A percentile compares a stretch with the other conserved stretches of the same genome.
Evolutionary conservation across 129 eudicot species (phyloP).

Genomic region (Centaurea solstitialis): DNA sequence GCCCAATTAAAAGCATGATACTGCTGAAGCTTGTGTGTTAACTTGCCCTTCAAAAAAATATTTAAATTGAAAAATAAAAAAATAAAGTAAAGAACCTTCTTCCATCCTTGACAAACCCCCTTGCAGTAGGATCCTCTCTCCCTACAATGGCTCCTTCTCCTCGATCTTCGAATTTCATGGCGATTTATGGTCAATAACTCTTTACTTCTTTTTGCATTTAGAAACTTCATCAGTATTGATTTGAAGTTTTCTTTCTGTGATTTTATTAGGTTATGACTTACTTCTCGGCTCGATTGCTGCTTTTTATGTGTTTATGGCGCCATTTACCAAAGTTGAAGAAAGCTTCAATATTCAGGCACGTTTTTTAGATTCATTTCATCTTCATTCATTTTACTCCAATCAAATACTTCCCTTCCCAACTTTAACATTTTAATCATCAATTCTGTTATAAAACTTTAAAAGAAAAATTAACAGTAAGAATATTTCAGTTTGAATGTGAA

Average conservation of each 20-base stretch:
- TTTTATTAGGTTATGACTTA: constrained; percentile 85
- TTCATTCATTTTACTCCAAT: not conserved
- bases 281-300: constrained; percentile 89
- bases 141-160: constrained; percentile 25
- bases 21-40: too few relatives aligned
- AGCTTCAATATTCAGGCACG: constrained; percentile 95
- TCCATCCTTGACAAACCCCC: not conserved
- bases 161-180: constrained; percentile 31
- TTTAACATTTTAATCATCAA: not conserved
- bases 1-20: too few relatives aligned
- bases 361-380: not conserved
- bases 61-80: not conserved
- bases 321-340: constrained; percentile 98
- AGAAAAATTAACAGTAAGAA: not conserved
- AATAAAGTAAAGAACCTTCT: too few relatives aligned
- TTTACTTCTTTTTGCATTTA: not conserved
- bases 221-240: not conserved
- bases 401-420: not conserved
- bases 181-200: constrained; percentile 19
- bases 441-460: not conserved
- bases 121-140: not conserved
- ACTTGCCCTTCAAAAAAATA: too few relatives aligned
- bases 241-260: constrained; percentile 8
- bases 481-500: not conserved
- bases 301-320: constrained; percentile 75